phyloP scores from a whole-genome alignment of 306 rosid species.

The Cicer arietinum region DNA sequence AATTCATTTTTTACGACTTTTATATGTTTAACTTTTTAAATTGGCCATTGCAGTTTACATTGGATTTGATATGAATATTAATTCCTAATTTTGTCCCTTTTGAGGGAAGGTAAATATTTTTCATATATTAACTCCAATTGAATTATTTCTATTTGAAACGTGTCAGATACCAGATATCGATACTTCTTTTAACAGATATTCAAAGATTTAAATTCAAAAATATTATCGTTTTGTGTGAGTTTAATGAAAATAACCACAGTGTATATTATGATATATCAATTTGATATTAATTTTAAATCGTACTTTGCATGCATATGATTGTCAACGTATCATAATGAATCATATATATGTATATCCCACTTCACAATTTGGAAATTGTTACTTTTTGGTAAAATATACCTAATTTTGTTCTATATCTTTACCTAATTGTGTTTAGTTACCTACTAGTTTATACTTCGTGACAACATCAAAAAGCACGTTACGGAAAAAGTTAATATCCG shows the following conservation, averaged over 20 bases:
- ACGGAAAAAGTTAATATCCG: not conserved
- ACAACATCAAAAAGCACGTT: slow-evolving; percentile 32
- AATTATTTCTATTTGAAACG: too few relatives aligned
- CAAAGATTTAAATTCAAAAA: too few relatives aligned
- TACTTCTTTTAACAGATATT: too few relatives aligned
- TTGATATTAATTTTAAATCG: not conserved
- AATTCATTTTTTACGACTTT: too few relatives aligned
- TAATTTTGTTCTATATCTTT: slow-evolving; percentile 26
- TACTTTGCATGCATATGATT: not conserved
- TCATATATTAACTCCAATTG: too few relatives aligned
- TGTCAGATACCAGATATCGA: too few relatives aligned
- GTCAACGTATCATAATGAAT: slow-evolving; percentile 17
- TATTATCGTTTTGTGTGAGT: too few relatives aligned
- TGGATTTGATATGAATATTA: too few relatives aligned
- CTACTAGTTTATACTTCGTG: slow-evolving; percentile 30
- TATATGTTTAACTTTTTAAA: too few relatives aligned
- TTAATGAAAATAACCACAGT: not conserved
- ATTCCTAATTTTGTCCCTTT: too few relatives aligned
- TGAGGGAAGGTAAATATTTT: too few relatives aligned
- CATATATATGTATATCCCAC: not conserved
- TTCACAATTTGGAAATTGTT: slow-evolving; percentile 10
- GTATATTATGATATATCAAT: not conserved
- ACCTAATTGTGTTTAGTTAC: slow-evolving; percentile 32
- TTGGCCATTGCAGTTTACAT: too few relatives aligned
- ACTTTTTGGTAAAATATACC: slow-evolving; percentile 41